Evolutionary conservation across 495 filamentous ascomycete species (phyloP).

Genomic region (Barbatosphaeria neglecta): DNA sequence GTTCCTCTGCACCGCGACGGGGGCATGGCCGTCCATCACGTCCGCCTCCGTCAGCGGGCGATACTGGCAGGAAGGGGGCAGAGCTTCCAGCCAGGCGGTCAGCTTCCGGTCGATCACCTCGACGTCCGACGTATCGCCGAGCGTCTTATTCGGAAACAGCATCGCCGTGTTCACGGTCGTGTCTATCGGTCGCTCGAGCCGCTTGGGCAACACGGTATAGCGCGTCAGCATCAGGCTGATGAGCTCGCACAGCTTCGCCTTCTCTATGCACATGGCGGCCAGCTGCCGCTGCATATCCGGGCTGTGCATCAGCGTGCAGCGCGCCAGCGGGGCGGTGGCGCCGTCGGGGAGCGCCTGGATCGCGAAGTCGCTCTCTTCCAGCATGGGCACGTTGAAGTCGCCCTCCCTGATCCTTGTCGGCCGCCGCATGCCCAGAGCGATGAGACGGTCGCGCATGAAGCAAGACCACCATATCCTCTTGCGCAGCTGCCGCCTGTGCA

Average conservation of each 20-base stretch:
- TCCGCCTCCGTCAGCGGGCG: conserved; percentile 36
- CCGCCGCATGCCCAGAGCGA: conserved; percentile 81
- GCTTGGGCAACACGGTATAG: conserved; percentile 77
- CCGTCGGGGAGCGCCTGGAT: conserved; percentile 52
- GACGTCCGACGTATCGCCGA: conserved; percentile 64
- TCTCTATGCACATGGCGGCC: conserved; percentile 80
- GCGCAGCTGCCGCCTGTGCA: conserved; percentile 63
- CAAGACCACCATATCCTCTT: conserved; percentile 93
- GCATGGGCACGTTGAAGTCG: conserved; percentile 83
- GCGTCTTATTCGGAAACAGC: conserved; percentile 75
- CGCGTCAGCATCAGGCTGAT: conserved; percentile 79
- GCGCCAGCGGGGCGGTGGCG: conserved; percentile 49
- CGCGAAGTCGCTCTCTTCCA: conserved; percentile 74
- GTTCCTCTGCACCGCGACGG: conserved; percentile 60
- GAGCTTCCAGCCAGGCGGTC: conserved; percentile 54
- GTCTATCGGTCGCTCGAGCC: conserved; percentile 55
- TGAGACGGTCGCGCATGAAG: conserved; percentile 79
- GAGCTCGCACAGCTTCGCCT: conserved; percentile 76
- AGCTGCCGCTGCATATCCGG: conserved; percentile 56
- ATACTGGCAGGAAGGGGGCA: conserved; percentile 59
- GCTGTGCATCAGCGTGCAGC: conserved; percentile 56
- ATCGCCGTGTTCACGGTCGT: conserved; percentile 76
- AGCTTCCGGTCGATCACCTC: conserved; percentile 61
- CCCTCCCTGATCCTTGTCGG: conserved; percentile 82
- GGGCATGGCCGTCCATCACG: conserved; percentile 20